Base-by-base conservation (phyloP, 192 early-diverging fungal species). In the Geranomyces variabilis region DNA sequence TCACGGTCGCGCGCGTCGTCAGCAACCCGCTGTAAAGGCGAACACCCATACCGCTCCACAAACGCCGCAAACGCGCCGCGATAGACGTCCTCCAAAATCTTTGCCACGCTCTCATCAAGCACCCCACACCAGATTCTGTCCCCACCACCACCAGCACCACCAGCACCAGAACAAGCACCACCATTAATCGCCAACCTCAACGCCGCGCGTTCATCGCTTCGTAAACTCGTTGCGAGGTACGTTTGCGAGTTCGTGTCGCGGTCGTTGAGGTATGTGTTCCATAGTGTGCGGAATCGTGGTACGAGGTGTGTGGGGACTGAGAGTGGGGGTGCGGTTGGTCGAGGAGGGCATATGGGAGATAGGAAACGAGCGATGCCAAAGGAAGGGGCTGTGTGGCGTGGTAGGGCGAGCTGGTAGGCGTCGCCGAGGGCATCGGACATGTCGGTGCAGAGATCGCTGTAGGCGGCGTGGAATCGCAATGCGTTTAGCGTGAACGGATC, bases 391-490 rank as follows among this genome's bases (percentile, higher is more conserved):
- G 13, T 44, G 41, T 44, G 4, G 63, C 63, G 63, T 45, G 63
- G 63, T 10, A 64, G 44, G 3, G 41, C 34, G n/a, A 43, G 34
- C 9, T 36, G 63, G 21, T 64, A 64, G 4, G 15, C 15, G 8
- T 13, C 15, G 3, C 33, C 33, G 34, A 64, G 41, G 5, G 15
- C 15, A 14, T 64, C 43, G 2, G 44, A 14, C 15, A 64, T 31
- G 9, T 19, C 63, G 21, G 44, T 13, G 8, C 15, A 19, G 5
- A 64, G 21, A 45, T 46, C 63, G 21, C 34, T 64, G 41, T 64
- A 64, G 5, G 44, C 41, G n/a, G 63, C 14, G 43, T 64, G 63
- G 21, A 64, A 64, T 44, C 63, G 63, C 34, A 64, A 29, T 6
- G 63, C 43, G 43, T 64, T 41, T 10, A 64, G 8, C n/a, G 44